Evolutionary conservation across 2,329 filamentous ascomycete species (phyloP), one percentile per base, ranked within the genome.

Genomic region (Epichloe gansuensis): DNA sequence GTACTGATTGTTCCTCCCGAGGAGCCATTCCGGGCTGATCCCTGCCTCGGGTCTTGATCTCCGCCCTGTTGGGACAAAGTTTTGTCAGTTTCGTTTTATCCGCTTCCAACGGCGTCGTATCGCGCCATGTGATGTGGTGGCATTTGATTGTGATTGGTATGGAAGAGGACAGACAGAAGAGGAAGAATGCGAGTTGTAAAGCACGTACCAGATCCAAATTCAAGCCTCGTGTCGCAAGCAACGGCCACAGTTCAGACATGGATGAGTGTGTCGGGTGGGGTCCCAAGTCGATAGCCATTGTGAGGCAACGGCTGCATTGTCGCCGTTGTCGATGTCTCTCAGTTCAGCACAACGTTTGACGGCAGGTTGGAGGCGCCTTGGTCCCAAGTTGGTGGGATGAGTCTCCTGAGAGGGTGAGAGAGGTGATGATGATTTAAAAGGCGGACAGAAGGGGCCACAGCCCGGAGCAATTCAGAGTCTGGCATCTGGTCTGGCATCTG

Each of bases 1-100:
- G 63, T 62, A 48, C 65, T 71, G 25, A 71, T 50, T 11, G 68
- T 70, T 51, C 68, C 68, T 12, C 61, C 63, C 1, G 56, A 55
- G 4, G 67, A 63, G 43, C 65, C 67, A 45, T 68, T 60, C 46
- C 67, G 64, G 39, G 59, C 60, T 31, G 68, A 65, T 44, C 69
- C 68, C 39, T 65, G 59, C 21, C 68, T 63, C 21, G 66, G 62
- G 51, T 71, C 68, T 25, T 50, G 38, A 35, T 53, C 51, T 13
- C 51, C 46, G 12, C 48, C 51, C 54, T 55, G 13, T 25, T 23
- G 5, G 9, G 39, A 25, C 9, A 23, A 15, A 39, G 12, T 41
- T 38, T 31, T 39, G 17, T 39, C 37, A 39, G 37, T 39, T 17
- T 44, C 17, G 34, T 13, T 7, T 41, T 41, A 8, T 8, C 0